Evolutionary conservation across 148 eudicot genomes (phyloP).

Genomic region (Linanthus parryae): DNA sequence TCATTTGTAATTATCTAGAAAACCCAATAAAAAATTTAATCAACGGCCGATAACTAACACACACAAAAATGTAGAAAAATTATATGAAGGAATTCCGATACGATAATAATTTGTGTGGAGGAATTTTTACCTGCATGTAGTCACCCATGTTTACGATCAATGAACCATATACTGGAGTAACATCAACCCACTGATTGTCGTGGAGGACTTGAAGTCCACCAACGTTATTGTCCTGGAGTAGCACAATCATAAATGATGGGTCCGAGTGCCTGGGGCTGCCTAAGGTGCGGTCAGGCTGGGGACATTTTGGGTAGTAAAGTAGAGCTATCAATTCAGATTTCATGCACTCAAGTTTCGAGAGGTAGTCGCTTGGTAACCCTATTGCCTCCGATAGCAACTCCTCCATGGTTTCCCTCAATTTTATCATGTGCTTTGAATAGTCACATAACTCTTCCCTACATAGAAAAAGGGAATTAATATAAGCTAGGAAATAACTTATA

Average conservation of each 20-base stretch:
- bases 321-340: conserved; percentile 11
- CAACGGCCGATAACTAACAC: too few species aligned
- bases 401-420: conserved; percentile 15
- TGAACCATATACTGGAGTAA: conserved; percentile 16
- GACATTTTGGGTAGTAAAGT: conserved; percentile 40
- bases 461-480: not conserved
- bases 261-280: conserved; percentile 19
- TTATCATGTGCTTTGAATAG: conserved; percentile 18
- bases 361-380: conserved; percentile 17
- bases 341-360: conserved; percentile 18
- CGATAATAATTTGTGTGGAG: too few species aligned
- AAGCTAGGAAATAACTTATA: too few species aligned
- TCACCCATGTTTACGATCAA: conserved; percentile 23
- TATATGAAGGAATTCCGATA: too few species aligned
- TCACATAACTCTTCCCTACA: conserved; percentile 17
- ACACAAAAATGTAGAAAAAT: too few species aligned
- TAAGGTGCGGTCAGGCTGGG: conserved; percentile 23
- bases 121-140: conserved; percentile 15
- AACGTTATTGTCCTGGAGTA: conserved; percentile 20
- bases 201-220: conserved; percentile 26
- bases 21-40: too few species aligned
- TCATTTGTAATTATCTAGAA: too few species aligned
- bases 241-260: conserved; percentile 17
- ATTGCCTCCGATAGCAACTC: conserved; percentile 33
- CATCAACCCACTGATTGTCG: conserved; percentile 22